Conservation (phyloP, 768 basidiomycete genomes). For the Psilocybe cubensis region DNA sequence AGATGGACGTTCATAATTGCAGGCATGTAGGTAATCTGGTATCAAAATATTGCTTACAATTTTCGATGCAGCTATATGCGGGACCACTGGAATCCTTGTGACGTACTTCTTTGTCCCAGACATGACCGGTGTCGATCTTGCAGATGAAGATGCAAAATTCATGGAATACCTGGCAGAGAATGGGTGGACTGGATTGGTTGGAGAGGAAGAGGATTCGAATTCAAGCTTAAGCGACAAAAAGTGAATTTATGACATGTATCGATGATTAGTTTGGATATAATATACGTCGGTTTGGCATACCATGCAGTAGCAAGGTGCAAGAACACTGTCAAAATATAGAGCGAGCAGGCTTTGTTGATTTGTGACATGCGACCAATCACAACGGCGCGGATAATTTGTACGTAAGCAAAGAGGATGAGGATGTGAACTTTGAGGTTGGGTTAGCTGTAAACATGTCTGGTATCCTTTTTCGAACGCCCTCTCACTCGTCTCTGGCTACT, state of each 20-base stretch:
- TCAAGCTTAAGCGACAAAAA: slow-evolving; percentile 6
- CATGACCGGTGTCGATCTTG: slow-evolving; percentile 68
- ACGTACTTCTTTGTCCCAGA: slow-evolving; percentile 73
- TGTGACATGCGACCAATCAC: background rate
- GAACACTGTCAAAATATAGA: no score
- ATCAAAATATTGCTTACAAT: background rate
- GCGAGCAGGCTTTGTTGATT: no score
- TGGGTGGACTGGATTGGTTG: slow-evolving; percentile 69
- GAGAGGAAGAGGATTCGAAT: slow-evolving; percentile 48
- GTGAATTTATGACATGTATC: background rate
- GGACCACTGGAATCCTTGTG: slow-evolving; percentile 61
- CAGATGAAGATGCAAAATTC: slow-evolving; percentile 67
- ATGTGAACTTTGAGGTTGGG: background rate
- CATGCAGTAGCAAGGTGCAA: no score
- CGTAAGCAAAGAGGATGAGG: background rate
- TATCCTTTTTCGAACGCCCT: background rate
- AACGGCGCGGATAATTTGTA: background rate
- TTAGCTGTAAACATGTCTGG: slow-evolving; percentile 7
- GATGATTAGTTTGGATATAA: background rate
- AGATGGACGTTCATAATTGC: slow-evolving; percentile 70
- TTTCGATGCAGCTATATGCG: slow-evolving; percentile 55
- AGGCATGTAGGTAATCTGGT: slow-evolving; percentile 9
- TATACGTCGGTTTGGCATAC: no score
- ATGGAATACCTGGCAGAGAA: slow-evolving; percentile 60
- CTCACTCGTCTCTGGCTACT: background rate